These are phyloP conservation scores for Cunninghamia lanceolata DNA, from an alignment of 75 land plant species.

Conservation along the genomic window DNA sequence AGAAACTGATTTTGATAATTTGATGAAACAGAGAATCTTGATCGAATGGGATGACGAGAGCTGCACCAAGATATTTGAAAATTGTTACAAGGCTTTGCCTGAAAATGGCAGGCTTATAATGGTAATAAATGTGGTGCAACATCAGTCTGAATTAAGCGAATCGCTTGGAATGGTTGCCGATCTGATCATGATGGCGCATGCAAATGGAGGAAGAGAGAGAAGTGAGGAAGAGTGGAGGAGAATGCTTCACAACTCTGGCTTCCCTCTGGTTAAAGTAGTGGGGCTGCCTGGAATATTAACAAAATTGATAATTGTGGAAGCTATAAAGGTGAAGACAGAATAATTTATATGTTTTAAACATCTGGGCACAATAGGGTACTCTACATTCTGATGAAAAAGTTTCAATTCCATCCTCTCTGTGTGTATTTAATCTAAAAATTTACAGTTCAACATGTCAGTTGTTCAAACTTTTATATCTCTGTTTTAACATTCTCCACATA, in stretches of 20 bases:
- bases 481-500: no score
- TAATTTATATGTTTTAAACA: neutral
- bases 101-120: conserved; percentile 6
- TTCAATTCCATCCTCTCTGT: no score
- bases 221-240: neutral
- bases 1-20: neutral
- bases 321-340: neutral
- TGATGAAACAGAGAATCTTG: conserved; percentile 6
- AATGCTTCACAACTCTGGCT: neutral
- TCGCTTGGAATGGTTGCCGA: neutral
- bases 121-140: neutral
- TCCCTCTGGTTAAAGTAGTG: neutral
- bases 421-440: no score
- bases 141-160: neutral
- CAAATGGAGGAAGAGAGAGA: neutral
- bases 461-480: no score
- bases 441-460: no score
- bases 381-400: no score
- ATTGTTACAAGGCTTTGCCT: conserved; percentile 19
- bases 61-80: conserved; percentile 8
- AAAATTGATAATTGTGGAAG: neutral
- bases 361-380: no score
- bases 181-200: conserved; percentile 12
- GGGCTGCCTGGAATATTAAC: neutral
- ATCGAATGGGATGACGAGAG: conserved; percentile 19